Evolutionary conservation across 2,329 filamentous ascomycete genomes (phyloP).

Genomic region (Curvularia hawaiiensis): DNA sequence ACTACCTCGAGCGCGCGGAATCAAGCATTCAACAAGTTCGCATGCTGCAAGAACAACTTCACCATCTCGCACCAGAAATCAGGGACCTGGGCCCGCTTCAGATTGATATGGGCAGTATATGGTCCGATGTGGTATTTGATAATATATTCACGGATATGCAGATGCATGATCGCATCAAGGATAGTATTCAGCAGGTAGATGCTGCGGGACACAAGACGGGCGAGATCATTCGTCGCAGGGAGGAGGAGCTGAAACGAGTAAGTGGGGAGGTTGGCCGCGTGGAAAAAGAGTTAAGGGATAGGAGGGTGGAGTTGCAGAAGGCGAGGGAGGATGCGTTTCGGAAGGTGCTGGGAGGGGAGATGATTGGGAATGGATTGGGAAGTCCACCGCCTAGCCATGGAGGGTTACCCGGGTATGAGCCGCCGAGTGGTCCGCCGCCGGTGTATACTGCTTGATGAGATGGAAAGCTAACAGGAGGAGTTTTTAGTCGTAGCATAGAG

Average conservation of each 20-base stretch:
- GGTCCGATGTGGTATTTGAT: constrained; percentile 61
- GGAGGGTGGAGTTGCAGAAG: constrained; percentile 51
- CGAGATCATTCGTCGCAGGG: constrained; percentile 42
- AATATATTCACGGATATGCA: constrained; percentile 60
- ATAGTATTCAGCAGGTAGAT: constrained; percentile 45
- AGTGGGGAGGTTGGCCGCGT: too few species aligned
- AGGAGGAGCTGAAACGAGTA: constrained; percentile 23
- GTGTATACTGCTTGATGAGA: too few species aligned
- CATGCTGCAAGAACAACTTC: constrained; percentile 48
- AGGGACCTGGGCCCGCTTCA: constrained; percentile 47
- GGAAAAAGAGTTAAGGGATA: constrained; percentile 22
- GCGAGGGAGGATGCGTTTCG: constrained; percentile 43
- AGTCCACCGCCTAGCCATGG: too few species aligned
- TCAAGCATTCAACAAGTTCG: constrained; percentile 49
- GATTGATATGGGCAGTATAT: constrained; percentile 54
- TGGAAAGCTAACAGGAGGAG: too few species aligned
- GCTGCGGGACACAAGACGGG: constrained; percentile 30
- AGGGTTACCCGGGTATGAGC: too few species aligned
- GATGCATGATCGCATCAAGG: constrained; percentile 59
- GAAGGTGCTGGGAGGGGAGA: too few species aligned
- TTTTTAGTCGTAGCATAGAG: too few species aligned
- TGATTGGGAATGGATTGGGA: too few species aligned
- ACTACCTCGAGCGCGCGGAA: constrained; percentile 58
- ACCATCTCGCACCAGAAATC: constrained; percentile 48
- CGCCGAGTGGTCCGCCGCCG: too few species aligned